Base-by-base conservation (phyloP, 139 green algal genomes). In the Chlamydomonas incerta region DNA sequence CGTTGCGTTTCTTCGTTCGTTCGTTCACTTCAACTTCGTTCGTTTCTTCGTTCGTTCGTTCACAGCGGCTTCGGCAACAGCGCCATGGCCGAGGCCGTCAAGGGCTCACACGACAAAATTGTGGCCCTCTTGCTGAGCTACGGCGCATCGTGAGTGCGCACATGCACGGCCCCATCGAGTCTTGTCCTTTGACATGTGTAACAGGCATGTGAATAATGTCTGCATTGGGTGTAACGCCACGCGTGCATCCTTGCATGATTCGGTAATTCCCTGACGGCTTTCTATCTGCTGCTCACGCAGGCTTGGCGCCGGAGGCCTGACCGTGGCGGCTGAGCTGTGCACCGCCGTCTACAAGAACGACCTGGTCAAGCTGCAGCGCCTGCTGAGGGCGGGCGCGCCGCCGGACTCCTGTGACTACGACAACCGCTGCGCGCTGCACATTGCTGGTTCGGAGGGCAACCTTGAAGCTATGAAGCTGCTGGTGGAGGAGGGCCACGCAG, bases 361-460 rank as follows among this genome's bases (percentile, higher is more conserved):
- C 63, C 69, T 87, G 15, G 73, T 74, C 20, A 75, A 89, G 57
- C 85, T 95, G 65, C 62, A 87, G 28, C 89, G 93, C 15, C 84
- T 94, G 62, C 73, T 95, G 33, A 55, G 47, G 18, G 91, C 91
- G 13, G 92, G 90, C 1, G 92, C 91, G 17, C 58, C 87, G n/a
- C 83, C 92, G 33, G 70, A 95, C 67, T 65, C 87, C 6, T 82
- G 76, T 2, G 93, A 95, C 87, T 95, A 94, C 70, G 92, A 96
- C 87, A 69, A 88, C 72, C 90, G 93, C 73, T 93, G 83, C 29
- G 82, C 93, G 9, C 88, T 95, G 62, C 93, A 96, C 88, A 93
- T 95, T 69, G 88, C 84, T 26, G 93, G 92, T 2, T 88, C 92
- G 0, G 92, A 95, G 71, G 92, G 90, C 76, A 93, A 94, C 72